Evolutionary conservation across 2,329 filamentous ascomycete genomes (phyloP).

Genomic region (Phaeosphaeria sp.): DNA sequence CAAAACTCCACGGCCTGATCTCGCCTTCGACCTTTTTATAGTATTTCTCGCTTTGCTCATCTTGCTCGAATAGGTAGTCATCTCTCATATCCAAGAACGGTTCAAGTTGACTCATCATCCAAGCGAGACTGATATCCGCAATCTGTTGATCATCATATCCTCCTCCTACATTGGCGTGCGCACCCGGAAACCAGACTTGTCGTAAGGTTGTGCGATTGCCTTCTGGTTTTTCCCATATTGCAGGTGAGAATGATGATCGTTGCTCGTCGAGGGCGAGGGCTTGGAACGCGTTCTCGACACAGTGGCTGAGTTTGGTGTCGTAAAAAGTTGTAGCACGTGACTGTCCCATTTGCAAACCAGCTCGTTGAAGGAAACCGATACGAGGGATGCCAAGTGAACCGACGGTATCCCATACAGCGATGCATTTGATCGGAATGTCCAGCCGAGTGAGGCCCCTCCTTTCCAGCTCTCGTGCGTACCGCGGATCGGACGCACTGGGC

Average conservation of each 20-base stretch:
- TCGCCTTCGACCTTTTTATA: conserved; percentile 52
- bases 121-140: conserved; percentile 61
- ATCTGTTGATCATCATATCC: conserved; percentile 54
- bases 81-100: conserved; percentile 57
- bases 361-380: conserved; percentile 48
- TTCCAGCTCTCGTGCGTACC: conserved; percentile 53
- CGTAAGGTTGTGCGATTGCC: conserved; percentile 54
- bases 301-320: conserved; percentile 53
- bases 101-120: conserved; percentile 63
- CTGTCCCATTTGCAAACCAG: conserved; percentile 45
- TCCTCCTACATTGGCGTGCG: conserved; percentile 61
- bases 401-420: conserved; percentile 60
- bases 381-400: conserved; percentile 55
- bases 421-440: conserved; percentile 51
- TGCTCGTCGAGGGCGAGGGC: conserved; percentile 63
- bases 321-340: conserved; percentile 54
- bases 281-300: conserved; percentile 63
- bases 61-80: conserved; percentile 56
- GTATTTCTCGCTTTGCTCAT: conserved; percentile 53
- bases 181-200: conserved; percentile 65
- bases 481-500: conserved; percentile 51
- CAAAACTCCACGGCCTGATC: conserved; percentile 57
- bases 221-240: conserved; percentile 59
- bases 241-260: conserved; percentile 58
- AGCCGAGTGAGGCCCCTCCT: conserved; percentile 42